These are phyloP conservation scores for Paracoccidioides lutzii DNA, from an alignment of 2,329 filamentous ascomycete genomes.

Conservation along the genomic window DNA sequence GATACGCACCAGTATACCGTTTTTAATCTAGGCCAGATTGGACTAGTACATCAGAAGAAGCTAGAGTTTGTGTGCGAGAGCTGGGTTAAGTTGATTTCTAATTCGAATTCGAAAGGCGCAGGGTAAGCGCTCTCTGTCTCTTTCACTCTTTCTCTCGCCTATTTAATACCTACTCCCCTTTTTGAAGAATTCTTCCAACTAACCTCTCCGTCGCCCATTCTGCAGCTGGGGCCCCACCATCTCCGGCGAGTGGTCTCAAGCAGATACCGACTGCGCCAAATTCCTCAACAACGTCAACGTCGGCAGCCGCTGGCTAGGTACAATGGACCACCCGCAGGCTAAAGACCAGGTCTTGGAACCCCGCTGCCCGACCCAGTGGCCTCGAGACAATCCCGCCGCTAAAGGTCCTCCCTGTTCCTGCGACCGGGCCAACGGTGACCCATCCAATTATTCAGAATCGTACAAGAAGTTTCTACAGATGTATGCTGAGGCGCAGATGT, in stretches of 20 bases:
- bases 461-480: conserved; percentile 81
- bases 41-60: conserved; percentile 68
- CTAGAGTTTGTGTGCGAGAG: conserved; percentile 67
- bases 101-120: conserved; percentile 57
- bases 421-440: conserved; percentile 59
- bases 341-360: conserved; percentile 48
- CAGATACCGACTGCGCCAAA: conserved; percentile 83
- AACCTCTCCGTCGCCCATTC: background rate
- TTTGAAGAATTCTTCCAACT: conserved; percentile 2
- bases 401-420: conserved; percentile 49
- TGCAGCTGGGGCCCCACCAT: conserved; percentile 72
- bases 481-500: conserved; percentile 95
- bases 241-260: conserved; percentile 94
- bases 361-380: conserved; percentile 51
- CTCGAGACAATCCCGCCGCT: conserved; percentile 35
- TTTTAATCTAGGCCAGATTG: conserved; percentile 83
- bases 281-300: conserved; percentile 81
- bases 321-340: conserved; percentile 47
- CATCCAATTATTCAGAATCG: conserved; percentile 49
- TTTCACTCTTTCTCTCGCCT: background rate
- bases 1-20: conserved; percentile 98
- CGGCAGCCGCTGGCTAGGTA: conserved; percentile 87
- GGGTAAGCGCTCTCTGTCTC: conserved; percentile 37
- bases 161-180: background rate
- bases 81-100: conserved; percentile 67